Evolutionary conservation across 192 early-diverging fungal species (phyloP).

Genomic region (Blastocladiella britannica): DNA sequence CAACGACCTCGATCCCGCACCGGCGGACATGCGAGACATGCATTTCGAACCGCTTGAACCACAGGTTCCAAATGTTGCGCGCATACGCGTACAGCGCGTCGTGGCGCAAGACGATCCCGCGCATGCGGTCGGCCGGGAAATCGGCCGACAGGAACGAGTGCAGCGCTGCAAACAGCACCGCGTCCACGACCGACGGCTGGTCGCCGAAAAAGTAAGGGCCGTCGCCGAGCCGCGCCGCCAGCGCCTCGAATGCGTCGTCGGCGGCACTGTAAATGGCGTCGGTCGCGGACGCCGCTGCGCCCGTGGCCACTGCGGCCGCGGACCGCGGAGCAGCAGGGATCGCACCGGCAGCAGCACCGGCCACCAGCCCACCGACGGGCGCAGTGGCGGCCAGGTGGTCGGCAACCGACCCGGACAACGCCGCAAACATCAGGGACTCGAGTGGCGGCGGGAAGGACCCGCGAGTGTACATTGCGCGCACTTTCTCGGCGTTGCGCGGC

Average conservation of each 20-base stretch:
- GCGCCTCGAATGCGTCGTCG: neutral
- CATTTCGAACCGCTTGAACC: neutral
- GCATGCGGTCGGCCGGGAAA: neutral
- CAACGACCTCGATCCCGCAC: neutral
- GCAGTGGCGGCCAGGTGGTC: neutral
- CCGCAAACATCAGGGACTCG: neutral
- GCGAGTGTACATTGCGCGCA: neutral
- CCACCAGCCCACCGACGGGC: too few species aligned
- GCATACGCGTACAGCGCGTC: neutral
- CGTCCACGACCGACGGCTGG: constrained; percentile 1
- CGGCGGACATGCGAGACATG: neutral
- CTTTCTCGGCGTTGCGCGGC: neutral
- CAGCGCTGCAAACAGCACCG: neutral
- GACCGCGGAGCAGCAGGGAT: neutral
- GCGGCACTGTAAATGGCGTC: neutral
- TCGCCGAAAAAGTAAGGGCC: constrained; percentile 3
- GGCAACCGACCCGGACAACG: neutral
- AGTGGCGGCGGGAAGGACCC: neutral
- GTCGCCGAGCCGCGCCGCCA: constrained; percentile 1
- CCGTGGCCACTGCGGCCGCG: too few species aligned
- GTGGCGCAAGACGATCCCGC: neutral
- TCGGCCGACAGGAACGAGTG: neutral
- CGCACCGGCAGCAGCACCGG: too few species aligned
- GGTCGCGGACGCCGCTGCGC: too few species aligned
- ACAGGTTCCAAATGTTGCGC: neutral